Evolutionary conservation across 2,329 filamentous ascomycete genomes (phyloP), one percentile per base, ranked within the genome.

Genomic region (Rhynchosporium agropyri): DNA sequence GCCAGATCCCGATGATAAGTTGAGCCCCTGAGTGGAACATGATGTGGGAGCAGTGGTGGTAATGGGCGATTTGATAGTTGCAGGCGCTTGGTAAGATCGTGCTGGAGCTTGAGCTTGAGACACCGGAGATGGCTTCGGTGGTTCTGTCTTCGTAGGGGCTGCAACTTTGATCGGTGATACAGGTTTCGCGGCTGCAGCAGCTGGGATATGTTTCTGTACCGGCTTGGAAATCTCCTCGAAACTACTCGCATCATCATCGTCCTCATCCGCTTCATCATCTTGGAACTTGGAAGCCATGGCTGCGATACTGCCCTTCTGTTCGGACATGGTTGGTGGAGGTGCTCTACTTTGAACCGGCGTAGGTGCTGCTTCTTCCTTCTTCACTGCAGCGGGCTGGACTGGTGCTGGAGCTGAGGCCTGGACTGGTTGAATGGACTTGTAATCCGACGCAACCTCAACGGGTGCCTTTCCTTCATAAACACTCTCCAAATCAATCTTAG

Each of bases 401-500:
- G 82, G 76, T 29, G 80, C 73, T 0, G 82, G 76, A 2, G 77
- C 76, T 56, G 79, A 75, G 64, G 79, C 75, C 59, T 79, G 75
- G 12, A 78, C 74, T 9, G 83, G 77, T 29, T 20, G 20, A 20
- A 20, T 20, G 20, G 88, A 80, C 75, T 88, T 89, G 75, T 86
- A 87, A 70, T 90, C 86, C 6, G 87, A 79, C 4, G 89, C 75
- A 20, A 97, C 83, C 78, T 97, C 92, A 70, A 90, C 86, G 3
- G 92, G 87, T 5, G 88, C 89, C 66, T 85, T 85, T 60, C 93
- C 93, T 46, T 97, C 92, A 76, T 96, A 98, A 54, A 98, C 77
- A 71, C 90, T 93, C 77, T 96, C 93, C 71, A 99, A 85, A 69
- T 95, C 94, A 74, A 99, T 93, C 83, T 97, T 98, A 64, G 92